Conservation (phyloP, 2,329 filamentous ascomycete genomes). For the Fulvia fulva region DNA sequence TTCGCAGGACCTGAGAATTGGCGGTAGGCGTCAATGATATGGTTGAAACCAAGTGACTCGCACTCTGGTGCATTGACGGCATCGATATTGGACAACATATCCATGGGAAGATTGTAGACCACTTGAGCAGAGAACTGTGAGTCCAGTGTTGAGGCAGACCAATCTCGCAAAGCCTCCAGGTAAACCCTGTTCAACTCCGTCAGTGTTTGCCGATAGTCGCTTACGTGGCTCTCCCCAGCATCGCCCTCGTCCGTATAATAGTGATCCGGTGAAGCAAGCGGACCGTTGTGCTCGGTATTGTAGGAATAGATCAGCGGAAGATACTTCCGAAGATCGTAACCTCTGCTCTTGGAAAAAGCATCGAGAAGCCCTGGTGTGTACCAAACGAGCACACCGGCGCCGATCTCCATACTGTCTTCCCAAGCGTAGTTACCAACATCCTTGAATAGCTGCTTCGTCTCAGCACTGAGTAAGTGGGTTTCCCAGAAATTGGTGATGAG, state of each 20-base stretch:
- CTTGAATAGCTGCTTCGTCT: slow-evolving; percentile 19
- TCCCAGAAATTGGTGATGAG: slow-evolving; percentile 34
- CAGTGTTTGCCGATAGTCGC: slow-evolving; percentile 32
- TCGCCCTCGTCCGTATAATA: slow-evolving; percentile 25
- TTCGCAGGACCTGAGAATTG: slow-evolving; percentile 35
- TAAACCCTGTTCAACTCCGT: slow-evolving; percentile 32
- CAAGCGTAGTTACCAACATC: slow-evolving; percentile 35
- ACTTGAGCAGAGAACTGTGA: slow-evolving; percentile 32
- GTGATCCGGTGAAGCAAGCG: slow-evolving; percentile 21
- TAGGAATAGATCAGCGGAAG: slow-evolving; percentile 30
- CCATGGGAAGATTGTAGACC: slow-evolving; percentile 35
- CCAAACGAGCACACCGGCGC: slow-evolving; percentile 21
- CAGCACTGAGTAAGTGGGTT: slow-evolving; percentile 28
- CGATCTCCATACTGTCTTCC: slow-evolving; percentile 36
- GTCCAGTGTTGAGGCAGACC: slow-evolving; percentile 25
- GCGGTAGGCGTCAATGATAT: slow-evolving; percentile 33
- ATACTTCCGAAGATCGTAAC: slow-evolving; percentile 31
- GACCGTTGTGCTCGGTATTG: slow-evolving; percentile 21
- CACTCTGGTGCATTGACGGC: slow-evolving; percentile 33
- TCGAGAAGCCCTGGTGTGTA: slow-evolving; percentile 28
- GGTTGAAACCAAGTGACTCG: slow-evolving; percentile 34
- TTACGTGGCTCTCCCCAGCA: slow-evolving; percentile 21
- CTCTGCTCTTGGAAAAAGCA: slow-evolving; percentile 24
- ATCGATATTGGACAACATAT: slow-evolving; percentile 32
- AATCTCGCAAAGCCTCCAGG: slow-evolving; percentile 26